Percentiles rank a stretch among this genome's conserved stretches.
These are phyloP conservation scores for Fusarium buxicola DNA, from an alignment of 2,329 filamentous ascomycete genomes.

Conservation along the genomic window DNA sequence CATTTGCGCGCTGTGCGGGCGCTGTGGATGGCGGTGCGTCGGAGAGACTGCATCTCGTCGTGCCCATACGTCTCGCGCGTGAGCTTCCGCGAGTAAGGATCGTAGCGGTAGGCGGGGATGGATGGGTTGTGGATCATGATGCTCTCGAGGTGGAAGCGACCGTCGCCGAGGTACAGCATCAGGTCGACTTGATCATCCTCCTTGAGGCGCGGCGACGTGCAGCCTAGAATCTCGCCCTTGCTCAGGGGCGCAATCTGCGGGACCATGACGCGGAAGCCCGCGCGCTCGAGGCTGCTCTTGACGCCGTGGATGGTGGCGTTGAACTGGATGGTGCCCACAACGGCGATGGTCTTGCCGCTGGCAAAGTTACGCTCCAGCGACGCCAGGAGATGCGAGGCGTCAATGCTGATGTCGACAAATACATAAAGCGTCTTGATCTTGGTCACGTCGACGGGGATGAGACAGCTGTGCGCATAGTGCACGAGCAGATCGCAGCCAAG, in stretches of 20 bases:
- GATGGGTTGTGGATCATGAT: slow-evolving; percentile 98
- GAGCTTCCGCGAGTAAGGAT: slow-evolving; percentile 92
- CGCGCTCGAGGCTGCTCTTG: slow-evolving; percentile 78
- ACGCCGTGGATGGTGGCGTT: slow-evolving; percentile 96
- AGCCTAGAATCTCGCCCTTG: slow-evolving; percentile 97
- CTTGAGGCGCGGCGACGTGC: slow-evolving; percentile 83
- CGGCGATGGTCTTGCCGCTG: slow-evolving; percentile 85
- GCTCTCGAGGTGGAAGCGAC: slow-evolving; percentile 94
- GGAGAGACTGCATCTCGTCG: slow-evolving; percentile 86
- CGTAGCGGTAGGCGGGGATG: slow-evolving; percentile 93
- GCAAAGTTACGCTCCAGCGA: slow-evolving; percentile 91
- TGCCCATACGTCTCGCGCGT: slow-evolving; percentile 94
- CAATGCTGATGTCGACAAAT: slow-evolving; percentile 97
- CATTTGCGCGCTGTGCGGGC: slow-evolving; percentile 86
- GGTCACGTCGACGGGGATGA: slow-evolving; percentile 96
- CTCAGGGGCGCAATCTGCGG: slow-evolving; percentile 94
- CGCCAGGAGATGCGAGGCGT: slow-evolving; percentile 85
- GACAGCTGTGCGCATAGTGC: slow-evolving; percentile 96
- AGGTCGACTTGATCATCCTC: slow-evolving; percentile 73
- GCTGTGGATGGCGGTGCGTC: slow-evolving; percentile 78
- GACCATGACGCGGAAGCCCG: slow-evolving; percentile 86
- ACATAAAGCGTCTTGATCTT: slow-evolving; percentile 98
- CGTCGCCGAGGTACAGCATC: slow-evolving; percentile 91
- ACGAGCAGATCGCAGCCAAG: slow-evolving; percentile 94
- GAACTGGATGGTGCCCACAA: slow-evolving; percentile 98